Percentiles rank a stretch among this genome's conserved stretches.
Evolutionary conservation across 306 rosid genomes (phyloP).

Genomic region (Fragaria nilgerrensis): DNA sequence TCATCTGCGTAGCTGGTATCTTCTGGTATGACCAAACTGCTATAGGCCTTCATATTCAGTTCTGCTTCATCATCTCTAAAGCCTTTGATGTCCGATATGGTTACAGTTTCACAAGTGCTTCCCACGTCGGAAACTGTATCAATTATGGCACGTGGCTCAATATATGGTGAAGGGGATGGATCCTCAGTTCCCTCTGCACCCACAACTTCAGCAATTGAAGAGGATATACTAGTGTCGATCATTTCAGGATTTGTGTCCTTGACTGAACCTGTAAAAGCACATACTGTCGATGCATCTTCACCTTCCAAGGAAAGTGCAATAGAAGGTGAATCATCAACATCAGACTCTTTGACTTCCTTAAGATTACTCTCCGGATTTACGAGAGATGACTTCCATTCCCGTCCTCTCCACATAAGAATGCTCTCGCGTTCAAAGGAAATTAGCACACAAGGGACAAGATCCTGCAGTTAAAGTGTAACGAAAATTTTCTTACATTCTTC

Average conservation of each 20-base stretch:
- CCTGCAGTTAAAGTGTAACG: slow-evolving; percentile 43
- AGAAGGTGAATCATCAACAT: slow-evolving; percentile 16
- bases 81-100: slow-evolving; percentile 25
- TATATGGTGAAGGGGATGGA: slow-evolving; percentile 20
- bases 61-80: slow-evolving; percentile 30
- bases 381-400: slow-evolving; percentile 62
- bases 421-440: slow-evolving; percentile 78
- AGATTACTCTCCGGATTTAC: slow-evolving; percentile 29
- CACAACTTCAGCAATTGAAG: slow-evolving; percentile 18
- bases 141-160: slow-evolving; percentile 20
- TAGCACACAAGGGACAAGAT: slow-evolving; percentile 91
- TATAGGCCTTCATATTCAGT: neutral
- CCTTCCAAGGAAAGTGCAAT: slow-evolving; percentile 29
- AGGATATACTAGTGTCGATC: slow-evolving; percentile 24
- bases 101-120: slow-evolving; percentile 25
- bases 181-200: slow-evolving; percentile 28
- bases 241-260: slow-evolving; percentile 26
- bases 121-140: slow-evolving; percentile 31
- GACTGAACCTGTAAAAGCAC: slow-evolving; percentile 3
- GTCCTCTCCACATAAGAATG: slow-evolving; percentile 91
- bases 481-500: neutral
- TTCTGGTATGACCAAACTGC: slow-evolving; percentile 16
- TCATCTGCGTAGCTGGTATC: slow-evolving; percentile 20
- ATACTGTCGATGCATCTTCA: slow-evolving; percentile 18
- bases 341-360: slow-evolving; percentile 33